A percentile compares a stretch with the other conserved stretches of the same genome.
phyloP scores from a whole-genome alignment of 768 basidiomycete genomes.

The Paxillus ammoniavirescens region DNA sequence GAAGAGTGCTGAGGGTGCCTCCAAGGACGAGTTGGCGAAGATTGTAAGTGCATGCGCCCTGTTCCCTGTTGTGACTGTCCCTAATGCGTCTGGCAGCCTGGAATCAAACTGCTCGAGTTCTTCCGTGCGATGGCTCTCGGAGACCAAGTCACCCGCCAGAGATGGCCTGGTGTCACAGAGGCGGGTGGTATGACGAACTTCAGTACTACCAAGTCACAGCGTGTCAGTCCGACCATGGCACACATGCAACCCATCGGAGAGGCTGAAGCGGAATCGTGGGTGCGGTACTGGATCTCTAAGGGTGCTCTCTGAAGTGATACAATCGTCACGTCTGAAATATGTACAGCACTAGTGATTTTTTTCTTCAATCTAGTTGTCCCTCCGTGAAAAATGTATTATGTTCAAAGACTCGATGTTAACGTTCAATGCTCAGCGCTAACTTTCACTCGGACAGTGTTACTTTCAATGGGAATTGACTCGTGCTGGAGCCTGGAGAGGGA shows the following conservation, averaged over 20 bases:
- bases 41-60: constrained; percentile 28
- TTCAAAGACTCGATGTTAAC: too few relatives aligned
- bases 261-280: constrained; percentile 24
- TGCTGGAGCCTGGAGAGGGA: too few relatives aligned
- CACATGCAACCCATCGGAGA: constrained; percentile 25
- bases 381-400: too few relatives aligned
- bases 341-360: not conserved
- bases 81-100: constrained; percentile 21
- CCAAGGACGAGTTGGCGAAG: constrained; percentile 25
- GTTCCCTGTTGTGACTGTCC: too few relatives aligned
- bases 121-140: constrained; percentile 24
- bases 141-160: constrained; percentile 8
- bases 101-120: constrained; percentile 32
- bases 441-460: too few relatives aligned
- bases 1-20: constrained; percentile 14
- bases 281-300: constrained; percentile 23
- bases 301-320: constrained; percentile 13
- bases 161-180: constrained; percentile 1
- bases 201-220: constrained; percentile 10
- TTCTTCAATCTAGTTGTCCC: too few relatives aligned
- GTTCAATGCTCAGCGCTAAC: too few relatives aligned
- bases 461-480: too few relatives aligned
- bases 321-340: constrained; percentile 3
- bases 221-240: constrained; percentile 22
- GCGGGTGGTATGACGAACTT: constrained; percentile 21